phyloP scores from a whole-genome alignment of 441 rosid species.

The Populus hybrid region DNA sequence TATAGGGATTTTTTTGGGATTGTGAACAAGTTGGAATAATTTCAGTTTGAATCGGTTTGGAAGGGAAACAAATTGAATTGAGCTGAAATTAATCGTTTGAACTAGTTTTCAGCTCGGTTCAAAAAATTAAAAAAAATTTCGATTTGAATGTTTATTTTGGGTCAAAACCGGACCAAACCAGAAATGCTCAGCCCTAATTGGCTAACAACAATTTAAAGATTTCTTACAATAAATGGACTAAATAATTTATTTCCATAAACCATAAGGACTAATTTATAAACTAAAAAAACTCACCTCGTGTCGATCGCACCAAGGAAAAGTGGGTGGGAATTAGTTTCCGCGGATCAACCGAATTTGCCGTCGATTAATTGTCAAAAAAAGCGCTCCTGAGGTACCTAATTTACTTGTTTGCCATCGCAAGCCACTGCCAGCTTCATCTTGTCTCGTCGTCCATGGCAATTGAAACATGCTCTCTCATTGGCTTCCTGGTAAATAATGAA shows the following conservation, averaged over 20 bases:
- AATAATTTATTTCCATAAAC: background rate
- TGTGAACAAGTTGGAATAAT: no score
- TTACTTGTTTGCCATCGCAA: background rate
- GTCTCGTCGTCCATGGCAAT: background rate
- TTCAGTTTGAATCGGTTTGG: no score
- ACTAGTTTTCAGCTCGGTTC: no score
- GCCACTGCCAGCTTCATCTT: background rate
- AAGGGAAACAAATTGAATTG: no score
- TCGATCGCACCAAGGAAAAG: background rate
- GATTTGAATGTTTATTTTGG: no score
- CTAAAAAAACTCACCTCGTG: background rate
- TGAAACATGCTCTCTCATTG: background rate
- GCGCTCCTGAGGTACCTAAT: background rate
- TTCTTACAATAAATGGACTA: background rate
- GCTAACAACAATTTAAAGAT: no score
- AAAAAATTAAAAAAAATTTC: no score
- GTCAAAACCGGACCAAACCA: no score
- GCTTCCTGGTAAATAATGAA: constrained; percentile 24
- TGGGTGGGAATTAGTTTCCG: background rate
- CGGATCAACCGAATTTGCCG: background rate
- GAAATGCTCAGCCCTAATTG: no score
- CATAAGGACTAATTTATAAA: background rate
- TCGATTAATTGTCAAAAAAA: background rate
- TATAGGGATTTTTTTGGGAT: no score
- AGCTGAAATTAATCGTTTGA: no score